These are phyloP conservation scores for Stachybotrys chartarum DNA, from an alignment of 2,329 filamentous ascomycete genomes.

Conservation along the genomic window DNA sequence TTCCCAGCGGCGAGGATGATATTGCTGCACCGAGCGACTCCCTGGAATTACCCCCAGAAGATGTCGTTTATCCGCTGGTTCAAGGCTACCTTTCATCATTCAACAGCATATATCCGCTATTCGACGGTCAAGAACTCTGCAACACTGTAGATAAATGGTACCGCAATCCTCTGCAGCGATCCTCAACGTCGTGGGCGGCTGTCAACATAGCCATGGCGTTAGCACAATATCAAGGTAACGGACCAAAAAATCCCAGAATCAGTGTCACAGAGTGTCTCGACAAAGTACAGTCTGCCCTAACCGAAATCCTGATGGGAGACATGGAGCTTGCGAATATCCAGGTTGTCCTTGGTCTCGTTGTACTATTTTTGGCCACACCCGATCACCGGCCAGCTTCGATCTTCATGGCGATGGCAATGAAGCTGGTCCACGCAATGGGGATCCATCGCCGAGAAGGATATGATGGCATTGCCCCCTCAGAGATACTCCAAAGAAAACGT, in stretches of 20 bases:
- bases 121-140: constrained; percentile 25
- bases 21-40: too few relatives aligned
- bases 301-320: constrained; percentile 21
- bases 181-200: constrained; percentile 19
- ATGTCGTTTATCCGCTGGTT: not conserved
- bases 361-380: constrained; percentile 21
- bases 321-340: constrained; percentile 24
- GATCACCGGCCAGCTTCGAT: constrained; percentile 23
- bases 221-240: constrained; percentile 12
- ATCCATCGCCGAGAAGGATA: constrained; percentile 17
- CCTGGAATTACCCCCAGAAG: not conserved
- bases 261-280: constrained; percentile 16
- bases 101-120: constrained; percentile 16
- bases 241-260: not conserved
- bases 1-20: too few relatives aligned
- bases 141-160: constrained; percentile 25
- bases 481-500: constrained; percentile 16
- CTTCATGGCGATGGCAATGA: constrained; percentile 22
- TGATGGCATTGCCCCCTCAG: not conserved
- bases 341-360: constrained; percentile 23
- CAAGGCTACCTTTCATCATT: not conserved
- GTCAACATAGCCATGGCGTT: constrained; percentile 28
- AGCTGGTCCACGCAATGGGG: constrained; percentile 22
- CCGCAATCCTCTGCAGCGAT: constrained; percentile 8
- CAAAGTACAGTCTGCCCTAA: constrained; percentile 22